Evolutionary conservation across 148 eudicot genomes (phyloP).

Genomic region (Gaultheria prostrata): DNA sequence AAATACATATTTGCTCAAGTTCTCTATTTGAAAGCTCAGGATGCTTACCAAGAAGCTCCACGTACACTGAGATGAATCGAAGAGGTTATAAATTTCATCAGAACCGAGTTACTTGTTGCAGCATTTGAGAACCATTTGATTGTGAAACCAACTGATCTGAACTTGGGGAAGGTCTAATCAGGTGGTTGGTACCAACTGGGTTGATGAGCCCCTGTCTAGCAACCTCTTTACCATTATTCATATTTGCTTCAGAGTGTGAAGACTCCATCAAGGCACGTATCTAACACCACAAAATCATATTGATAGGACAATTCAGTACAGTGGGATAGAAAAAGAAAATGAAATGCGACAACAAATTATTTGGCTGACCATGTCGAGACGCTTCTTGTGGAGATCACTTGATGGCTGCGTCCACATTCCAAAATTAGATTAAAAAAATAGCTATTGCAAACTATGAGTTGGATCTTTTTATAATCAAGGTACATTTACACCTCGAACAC

Average conservation of each 20-base stretch:
- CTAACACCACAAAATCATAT: conserved; percentile 34
- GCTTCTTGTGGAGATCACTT: conserved; percentile 74
- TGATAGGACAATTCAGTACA: neutral
- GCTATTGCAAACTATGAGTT: neutral
- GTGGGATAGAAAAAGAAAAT: conserved; percentile 2
- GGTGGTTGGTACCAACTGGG: conserved; percentile 42
- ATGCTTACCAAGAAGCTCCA: conserved; percentile 34
- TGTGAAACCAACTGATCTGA: conserved; percentile 67
- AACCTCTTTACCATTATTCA: conserved; percentile 45
- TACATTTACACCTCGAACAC: neutral
- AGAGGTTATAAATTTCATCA: conserved; percentile 24
- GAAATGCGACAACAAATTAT: conserved; percentile 1
- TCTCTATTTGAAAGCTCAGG: neutral
- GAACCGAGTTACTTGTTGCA: conserved; percentile 67
- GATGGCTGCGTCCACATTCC: conserved; percentile 58
- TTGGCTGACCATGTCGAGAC: conserved; percentile 61
- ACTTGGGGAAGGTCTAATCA: conserved; percentile 72
- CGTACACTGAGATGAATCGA: conserved; percentile 13
- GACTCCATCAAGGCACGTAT: conserved; percentile 67
- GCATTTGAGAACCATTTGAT: conserved; percentile 58
- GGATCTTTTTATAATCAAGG: neutral
- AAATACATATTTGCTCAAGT: neutral
- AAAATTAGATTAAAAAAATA: neutral
- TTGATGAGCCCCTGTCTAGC: conserved; percentile 51
- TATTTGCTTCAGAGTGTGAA: conserved; percentile 50